Evolutionary conservation across 202 grass and related monocot species (phyloP), one percentile per base, ranked within the genome.

Genomic region (Dendrocalamus latiflorus): DNA sequence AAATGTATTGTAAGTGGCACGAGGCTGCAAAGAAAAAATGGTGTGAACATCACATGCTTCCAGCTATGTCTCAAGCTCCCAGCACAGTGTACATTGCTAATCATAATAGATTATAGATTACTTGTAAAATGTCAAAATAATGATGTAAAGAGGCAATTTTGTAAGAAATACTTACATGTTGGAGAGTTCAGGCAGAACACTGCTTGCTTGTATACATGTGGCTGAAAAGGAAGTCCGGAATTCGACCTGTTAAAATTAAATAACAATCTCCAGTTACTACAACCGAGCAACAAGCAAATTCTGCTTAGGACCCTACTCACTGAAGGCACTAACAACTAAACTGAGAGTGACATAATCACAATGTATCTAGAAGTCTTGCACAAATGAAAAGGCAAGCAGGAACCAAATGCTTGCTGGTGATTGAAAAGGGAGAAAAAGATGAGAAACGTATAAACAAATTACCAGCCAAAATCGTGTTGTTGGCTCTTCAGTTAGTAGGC

Each of bases 391-490:
- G 64, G 17, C 0, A 44, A 63, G 21, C 11, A 72, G 16, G 48
- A 79, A 76, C 20, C 28, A 72, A 66, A 77, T 62, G 36, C 17
- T 64, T 76, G 53, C 42, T 57, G 22, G 70, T 56, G 44, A 57
- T 6, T 58, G 28, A 78, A 83, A 72, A 69, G 41, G 47, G 57
- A 84, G 26, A 74, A 61, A 64, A 79, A 22, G 18, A 89, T 48
- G 34, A 79, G 4, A 48, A 86, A 74, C 34, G 68, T 72, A 33
- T 42, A 81, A 88, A 72, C 16, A 83, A 88, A 81, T 80, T 80
- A 98, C 96, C 96, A 98, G 93, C 89, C 91, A 98, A 92, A 95
- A 93, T 82, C 81, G 83, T 64, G 87, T 78, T 51, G 85, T 92
- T 50, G 84, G 90, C 48, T 90, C 93, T 92, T 98, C 96, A 58